phyloP scores from a whole-genome alignment of 176 grass and related monocot genomes.

The Carex parvula region DNA sequence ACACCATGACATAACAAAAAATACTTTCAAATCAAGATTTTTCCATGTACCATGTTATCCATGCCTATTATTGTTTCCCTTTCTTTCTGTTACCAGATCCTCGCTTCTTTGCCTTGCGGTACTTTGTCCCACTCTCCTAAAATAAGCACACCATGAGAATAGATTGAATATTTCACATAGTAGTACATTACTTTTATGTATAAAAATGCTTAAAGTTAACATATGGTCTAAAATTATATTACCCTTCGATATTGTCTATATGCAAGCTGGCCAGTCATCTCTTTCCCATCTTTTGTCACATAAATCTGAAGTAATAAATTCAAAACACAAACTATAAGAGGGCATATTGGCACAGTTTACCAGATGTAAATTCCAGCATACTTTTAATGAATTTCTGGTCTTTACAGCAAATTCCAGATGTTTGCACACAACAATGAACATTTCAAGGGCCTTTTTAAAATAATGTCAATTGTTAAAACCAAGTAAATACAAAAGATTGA shows the following conservation, averaged over 20 bases:
- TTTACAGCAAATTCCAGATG: background rate
- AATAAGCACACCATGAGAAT: background rate
- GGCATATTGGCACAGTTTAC: background rate
- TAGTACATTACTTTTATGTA: background rate
- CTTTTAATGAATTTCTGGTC: background rate
- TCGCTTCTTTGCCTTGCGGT: background rate
- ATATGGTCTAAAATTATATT: background rate
- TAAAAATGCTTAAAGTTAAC: background rate
- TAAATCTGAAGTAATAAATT: constrained; percentile 65
- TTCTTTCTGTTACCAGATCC: constrained; percentile 1
- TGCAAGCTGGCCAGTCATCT: constrained; percentile 55
- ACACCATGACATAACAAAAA: background rate
- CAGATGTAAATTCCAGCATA: background rate
- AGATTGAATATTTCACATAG: background rate
- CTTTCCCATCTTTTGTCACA: constrained; percentile 67
- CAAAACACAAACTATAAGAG: constrained; percentile 26
- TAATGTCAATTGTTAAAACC: background rate
- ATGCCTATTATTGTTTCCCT: background rate
- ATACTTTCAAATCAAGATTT: background rate
- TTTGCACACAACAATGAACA: background rate
- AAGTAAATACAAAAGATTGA: background rate
- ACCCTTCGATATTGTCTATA: constrained; percentile 74
- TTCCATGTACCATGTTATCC: background rate
- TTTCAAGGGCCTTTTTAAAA: background rate
- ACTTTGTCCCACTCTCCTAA: constrained; percentile 11